Evolutionary conservation across 2,329 filamentous ascomycete genomes (phyloP).

Genomic region (Lachnellula suecica): DNA sequence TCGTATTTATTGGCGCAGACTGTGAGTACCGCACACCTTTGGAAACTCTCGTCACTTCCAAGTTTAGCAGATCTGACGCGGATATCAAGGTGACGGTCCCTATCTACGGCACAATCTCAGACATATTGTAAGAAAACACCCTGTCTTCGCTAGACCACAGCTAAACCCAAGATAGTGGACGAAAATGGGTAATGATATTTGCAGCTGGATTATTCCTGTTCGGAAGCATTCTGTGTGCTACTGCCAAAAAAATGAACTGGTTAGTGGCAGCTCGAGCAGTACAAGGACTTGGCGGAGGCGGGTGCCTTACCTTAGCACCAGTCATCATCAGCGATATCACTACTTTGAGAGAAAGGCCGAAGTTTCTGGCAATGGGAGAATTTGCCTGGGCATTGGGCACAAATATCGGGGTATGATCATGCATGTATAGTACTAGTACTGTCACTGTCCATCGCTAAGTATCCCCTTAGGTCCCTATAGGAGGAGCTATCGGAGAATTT

Average conservation of each 20-base stretch:
- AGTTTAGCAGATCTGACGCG: not conserved
- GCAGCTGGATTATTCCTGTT: conserved; percentile 13
- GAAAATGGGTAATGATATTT: conserved; percentile 15
- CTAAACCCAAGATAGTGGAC: conserved; percentile 4
- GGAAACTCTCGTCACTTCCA: not conserved
- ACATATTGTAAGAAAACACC: conserved; percentile 12
- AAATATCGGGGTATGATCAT: conserved; percentile 14
- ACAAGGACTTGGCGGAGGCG: conserved; percentile 46
- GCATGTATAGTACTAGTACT: too few relatives aligned
- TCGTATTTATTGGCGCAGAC: conserved; percentile 18
- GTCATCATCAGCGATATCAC: conserved; percentile 51
- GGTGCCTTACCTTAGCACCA: conserved; percentile 43
- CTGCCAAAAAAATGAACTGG: conserved; percentile 15
- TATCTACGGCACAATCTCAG: conserved; percentile 16
- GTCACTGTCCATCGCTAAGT: too few relatives aligned
- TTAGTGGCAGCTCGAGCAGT: conserved; percentile 17
- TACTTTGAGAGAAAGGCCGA: conserved; percentile 44
- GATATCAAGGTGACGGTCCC: conserved; percentile 7
- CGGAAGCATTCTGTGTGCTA: conserved; percentile 15
- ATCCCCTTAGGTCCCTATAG: conserved; percentile 34
- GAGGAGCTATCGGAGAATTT: conserved; percentile 46
- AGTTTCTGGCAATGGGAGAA: conserved; percentile 37
- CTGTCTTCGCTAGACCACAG: not conserved
- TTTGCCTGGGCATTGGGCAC: conserved; percentile 23
- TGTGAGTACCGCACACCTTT: not conserved